These are phyloP conservation scores for Naematelia aurantialba DNA, from an alignment of 768 basidiomycete genomes.

Conservation along the genomic window DNA sequence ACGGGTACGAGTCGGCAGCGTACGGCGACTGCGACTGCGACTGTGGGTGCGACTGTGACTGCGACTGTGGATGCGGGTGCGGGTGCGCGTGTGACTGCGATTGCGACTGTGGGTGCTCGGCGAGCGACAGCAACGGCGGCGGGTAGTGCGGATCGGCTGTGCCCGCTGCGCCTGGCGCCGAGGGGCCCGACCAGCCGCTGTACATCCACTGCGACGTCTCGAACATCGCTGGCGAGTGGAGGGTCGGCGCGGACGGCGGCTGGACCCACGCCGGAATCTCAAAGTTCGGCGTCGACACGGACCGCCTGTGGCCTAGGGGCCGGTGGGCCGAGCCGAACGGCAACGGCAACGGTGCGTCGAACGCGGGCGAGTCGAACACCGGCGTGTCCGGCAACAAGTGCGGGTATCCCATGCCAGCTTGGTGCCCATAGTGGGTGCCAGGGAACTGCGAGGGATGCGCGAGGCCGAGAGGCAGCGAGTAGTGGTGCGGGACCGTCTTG, in stretches of 20 bases:
- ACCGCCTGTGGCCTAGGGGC: constrained; percentile 28
- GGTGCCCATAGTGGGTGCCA: constrained; percentile 20
- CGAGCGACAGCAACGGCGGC: not conserved
- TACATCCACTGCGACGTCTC: constrained; percentile 44
- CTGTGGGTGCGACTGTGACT: no score
- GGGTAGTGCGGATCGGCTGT: constrained; percentile 7
- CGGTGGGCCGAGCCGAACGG: constrained; percentile 18
- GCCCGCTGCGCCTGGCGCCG: constrained; percentile 2
- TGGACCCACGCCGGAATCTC: constrained; percentile 20
- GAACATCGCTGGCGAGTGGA: constrained; percentile 38
- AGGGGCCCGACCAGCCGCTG: constrained; percentile 15
- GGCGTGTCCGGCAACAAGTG: not conserved
- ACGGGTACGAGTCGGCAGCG: no score
- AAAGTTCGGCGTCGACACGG: constrained; percentile 28
- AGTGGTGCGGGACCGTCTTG: constrained; percentile 12
- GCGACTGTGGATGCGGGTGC: no score
- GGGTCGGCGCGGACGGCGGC: constrained; percentile 32
- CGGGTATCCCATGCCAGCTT: not conserved
- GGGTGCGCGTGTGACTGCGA: no score
- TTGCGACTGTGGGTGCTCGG: not conserved
- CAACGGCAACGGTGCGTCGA: no score
- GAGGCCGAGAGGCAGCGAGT: constrained; percentile 25
- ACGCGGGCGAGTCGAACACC: no score
- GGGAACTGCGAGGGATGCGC: constrained; percentile 25
- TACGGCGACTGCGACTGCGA: no score